phyloP scores from a whole-genome alignment of 2,329 filamentous ascomycete genomes.

The Beauveria sp. region DNA sequence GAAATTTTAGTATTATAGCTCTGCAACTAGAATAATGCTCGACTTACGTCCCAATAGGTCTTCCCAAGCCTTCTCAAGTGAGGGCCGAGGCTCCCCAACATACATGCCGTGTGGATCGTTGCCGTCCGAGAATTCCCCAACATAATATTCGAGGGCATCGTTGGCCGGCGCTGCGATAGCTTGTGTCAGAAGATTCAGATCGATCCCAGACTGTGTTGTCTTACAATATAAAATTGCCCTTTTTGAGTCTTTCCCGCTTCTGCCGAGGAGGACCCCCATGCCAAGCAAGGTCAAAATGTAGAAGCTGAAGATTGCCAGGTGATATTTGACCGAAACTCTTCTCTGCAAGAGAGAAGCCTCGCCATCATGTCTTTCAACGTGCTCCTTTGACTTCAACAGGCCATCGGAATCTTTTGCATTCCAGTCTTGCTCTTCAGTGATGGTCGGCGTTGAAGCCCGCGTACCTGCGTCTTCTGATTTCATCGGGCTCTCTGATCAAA shows the following conservation, averaged over 20 bases:
- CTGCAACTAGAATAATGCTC: no score
- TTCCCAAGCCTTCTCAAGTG: conserved; percentile 9
- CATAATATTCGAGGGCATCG: conserved; percentile 5
- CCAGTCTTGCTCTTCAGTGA: conserved; percentile 5
- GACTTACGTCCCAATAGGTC: conserved; percentile 6
- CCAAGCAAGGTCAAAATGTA: neutral
- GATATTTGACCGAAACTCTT: neutral
- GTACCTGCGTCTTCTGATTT: conserved; percentile 2
- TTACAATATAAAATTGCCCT: conserved; percentile 4
- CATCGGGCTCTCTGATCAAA: neutral
- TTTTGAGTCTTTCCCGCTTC: neutral
- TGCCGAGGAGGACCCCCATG: neutral
- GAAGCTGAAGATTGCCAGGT: conserved; percentile 5
- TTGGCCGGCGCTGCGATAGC: conserved; percentile 3
- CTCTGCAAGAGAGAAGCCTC: neutral
- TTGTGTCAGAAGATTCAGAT: neutral
- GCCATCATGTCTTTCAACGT: neutral
- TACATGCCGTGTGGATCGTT: conserved; percentile 5
- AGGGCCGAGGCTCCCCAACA: conserved; percentile 9
- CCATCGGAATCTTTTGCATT: conserved; percentile 1
- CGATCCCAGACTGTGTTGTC: neutral
- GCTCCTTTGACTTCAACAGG: neutral
- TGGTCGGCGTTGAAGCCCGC: neutral
- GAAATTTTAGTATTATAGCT: neutral
- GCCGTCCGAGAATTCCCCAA: conserved; percentile 3